phyloP scores from a whole-genome alignment of 2,329 filamentous ascomycete species.

The Hypomyces perniciosus region DNA sequence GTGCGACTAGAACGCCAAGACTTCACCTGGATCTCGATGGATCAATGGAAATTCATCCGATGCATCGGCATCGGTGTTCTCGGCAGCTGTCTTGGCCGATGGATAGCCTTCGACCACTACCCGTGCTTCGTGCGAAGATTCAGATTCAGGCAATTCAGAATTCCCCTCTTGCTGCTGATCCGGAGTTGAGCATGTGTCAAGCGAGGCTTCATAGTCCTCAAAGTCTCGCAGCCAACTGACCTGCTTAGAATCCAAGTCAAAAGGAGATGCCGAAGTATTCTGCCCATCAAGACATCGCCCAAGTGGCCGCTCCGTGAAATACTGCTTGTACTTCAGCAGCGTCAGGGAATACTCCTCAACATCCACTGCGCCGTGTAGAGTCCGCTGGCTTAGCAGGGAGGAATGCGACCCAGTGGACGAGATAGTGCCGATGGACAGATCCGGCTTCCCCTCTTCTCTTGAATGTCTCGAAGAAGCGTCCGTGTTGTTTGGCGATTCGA shows the following conservation, averaged over 20 bases:
- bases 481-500: slow-evolving; percentile 19
- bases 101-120: not conserved
- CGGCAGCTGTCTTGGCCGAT: not conserved
- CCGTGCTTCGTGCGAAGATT: no score
- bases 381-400: slow-evolving; percentile 4
- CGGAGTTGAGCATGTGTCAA: not conserved
- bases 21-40: slow-evolving; percentile 19
- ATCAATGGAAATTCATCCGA: not conserved
- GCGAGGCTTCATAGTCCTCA: not conserved
- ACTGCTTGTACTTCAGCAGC: slow-evolving; percentile 27
- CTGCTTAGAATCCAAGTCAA: not conserved
- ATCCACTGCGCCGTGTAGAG: slow-evolving; percentile 8
- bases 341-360: slow-evolving; percentile 29
- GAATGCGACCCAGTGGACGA: slow-evolving; percentile 5
- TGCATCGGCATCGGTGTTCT: no score
- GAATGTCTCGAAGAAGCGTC: not conserved
- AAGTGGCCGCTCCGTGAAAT: slow-evolving; percentile 26
- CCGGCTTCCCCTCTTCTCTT: slow-evolving; percentile 3
- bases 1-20: slow-evolving; percentile 26
- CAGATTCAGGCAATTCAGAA: not conserved
- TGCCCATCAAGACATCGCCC: slow-evolving; percentile 24
- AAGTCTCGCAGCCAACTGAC: not conserved
- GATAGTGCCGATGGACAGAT: slow-evolving; percentile 5
- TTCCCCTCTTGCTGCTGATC: not conserved
- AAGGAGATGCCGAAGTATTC: not conserved